Evolutionary conservation across 306 rosid species (phyloP).

Genomic region (Betula pendula): DNA sequence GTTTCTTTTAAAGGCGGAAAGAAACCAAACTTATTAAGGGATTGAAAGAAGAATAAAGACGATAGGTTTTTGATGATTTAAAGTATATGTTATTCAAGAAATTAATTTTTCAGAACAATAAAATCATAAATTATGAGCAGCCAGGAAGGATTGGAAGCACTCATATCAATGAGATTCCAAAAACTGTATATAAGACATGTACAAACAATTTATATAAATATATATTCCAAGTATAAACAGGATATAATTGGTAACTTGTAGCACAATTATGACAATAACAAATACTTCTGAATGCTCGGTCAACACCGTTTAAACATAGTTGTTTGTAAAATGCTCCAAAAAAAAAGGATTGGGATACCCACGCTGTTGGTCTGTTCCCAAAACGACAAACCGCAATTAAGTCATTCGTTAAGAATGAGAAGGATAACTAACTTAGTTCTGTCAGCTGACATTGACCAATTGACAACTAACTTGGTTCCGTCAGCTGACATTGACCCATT

Average conservation of each 20-base stretch:
- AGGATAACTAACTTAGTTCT: not conserved
- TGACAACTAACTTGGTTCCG: not conserved
- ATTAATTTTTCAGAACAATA: not conserved
- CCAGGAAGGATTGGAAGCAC: not conserved
- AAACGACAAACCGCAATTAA: conserved; percentile 3
- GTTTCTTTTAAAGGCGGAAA: not conserved
- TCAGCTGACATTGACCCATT: not conserved
- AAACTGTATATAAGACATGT: not conserved
- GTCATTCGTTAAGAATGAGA: not conserved
- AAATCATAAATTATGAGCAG: not conserved
- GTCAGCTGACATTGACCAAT: too few species aligned
- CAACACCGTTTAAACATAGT: not conserved
- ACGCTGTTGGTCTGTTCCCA: not conserved
- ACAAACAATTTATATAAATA: not conserved
- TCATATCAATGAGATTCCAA: not conserved
- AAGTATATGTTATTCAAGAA: not conserved
- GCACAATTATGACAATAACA: not conserved
- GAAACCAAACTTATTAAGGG: not conserved
- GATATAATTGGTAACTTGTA: not conserved
- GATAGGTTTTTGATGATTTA: not conserved
- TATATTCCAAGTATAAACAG: not conserved
- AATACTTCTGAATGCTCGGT: not conserved
- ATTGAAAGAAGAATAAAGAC: not conserved
- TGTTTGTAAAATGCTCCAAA: not conserved
- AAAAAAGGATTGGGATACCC: not conserved